Evolutionary conservation across 345 rosid genomes (phyloP), one percentile per base, ranked within the genome.

Genomic region (Heritiera fomes): DNA sequence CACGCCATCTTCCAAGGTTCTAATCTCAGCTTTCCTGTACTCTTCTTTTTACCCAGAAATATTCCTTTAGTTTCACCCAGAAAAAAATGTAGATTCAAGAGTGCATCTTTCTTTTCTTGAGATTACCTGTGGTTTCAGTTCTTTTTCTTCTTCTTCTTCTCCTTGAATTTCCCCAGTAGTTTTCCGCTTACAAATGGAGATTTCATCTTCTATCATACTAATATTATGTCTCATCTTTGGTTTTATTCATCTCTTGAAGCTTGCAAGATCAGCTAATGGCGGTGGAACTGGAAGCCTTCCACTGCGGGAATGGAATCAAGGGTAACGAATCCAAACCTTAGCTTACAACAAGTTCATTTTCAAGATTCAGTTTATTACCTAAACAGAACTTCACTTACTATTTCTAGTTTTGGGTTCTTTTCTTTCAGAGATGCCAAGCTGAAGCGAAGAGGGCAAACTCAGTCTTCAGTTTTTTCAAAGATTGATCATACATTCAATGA

Each of bases 401-500:
- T 69, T 58, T 17, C 28, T 38, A 32, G 8, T 76, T 28, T 15
- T 23, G 69, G 53, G 14, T 8, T 59, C n/a, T 70, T 67, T n/a
- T 30, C 18, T 32, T 59, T 5, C 68, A 90, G 96, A 74, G 88
- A 87, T 83, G 83, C 78, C 13, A 85, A 75, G 75, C 61, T 85
- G 87, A 90, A 88, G 87, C 87, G 91, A 82, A 91, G 80, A 53
- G 93, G 92, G 79, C 89, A 81, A 64, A 79, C 75, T 73, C 86
- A 83, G 52, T 76, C 88, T 77, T 82, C 87, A 55, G 76, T 70
- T 49, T 58, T 83, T 77, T 61, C 89, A 56, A 76, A 63, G 63
- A 80, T 73, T 28, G 75, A 38, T 71, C 13, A 59, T 53, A 81
- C 50, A 58, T 76, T 73, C 63, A 73, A 64, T 74, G 87, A 90